These are phyloP conservation scores for Thuja plicata DNA, from an alignment of 83 land plant genomes.

Conservation along the genomic window DNA sequence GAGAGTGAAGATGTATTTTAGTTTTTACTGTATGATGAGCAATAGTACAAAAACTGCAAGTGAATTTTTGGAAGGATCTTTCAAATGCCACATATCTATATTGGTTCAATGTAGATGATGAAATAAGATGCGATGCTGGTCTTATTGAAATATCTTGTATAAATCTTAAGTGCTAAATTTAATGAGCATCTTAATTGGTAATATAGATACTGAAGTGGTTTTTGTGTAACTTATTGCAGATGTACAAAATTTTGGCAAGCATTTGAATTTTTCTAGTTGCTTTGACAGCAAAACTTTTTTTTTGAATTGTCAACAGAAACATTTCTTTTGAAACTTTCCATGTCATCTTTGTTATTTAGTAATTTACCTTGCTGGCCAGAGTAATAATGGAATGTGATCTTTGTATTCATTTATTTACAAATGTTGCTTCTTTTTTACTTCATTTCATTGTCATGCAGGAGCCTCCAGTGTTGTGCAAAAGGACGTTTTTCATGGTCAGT, in stretches of 20 bases:
- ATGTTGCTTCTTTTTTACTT: not conserved
- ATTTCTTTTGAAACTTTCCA: not conserved
- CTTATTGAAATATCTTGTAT: not conserved
- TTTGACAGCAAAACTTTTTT: not conserved
- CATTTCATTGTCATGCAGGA: conserved; percentile 47
- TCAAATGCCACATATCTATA: not conserved
- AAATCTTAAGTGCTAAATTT: too few species aligned
- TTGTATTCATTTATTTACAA: not conserved
- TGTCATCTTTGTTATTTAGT: not conserved
- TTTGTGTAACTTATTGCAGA: not conserved
- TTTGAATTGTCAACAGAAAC: not conserved
- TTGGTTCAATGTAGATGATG: not conserved
- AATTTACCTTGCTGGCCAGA: not conserved
- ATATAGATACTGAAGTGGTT: not conserved
- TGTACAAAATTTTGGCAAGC: not conserved
- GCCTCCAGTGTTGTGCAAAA: conserved; percentile 92
- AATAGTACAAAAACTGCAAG: too few species aligned
- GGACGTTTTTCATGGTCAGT: conserved; percentile 58
- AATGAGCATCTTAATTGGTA: not conserved
- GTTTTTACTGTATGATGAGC: too few species aligned
- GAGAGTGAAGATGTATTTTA: too few species aligned
- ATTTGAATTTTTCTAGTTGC: not conserved
- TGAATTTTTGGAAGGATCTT: too few species aligned
- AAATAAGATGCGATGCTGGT: not conserved
- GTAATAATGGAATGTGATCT: not conserved